phyloP scores from a whole-genome alignment of 192 early-diverging fungal genomes.

The Spinellus fusiger region DNA sequence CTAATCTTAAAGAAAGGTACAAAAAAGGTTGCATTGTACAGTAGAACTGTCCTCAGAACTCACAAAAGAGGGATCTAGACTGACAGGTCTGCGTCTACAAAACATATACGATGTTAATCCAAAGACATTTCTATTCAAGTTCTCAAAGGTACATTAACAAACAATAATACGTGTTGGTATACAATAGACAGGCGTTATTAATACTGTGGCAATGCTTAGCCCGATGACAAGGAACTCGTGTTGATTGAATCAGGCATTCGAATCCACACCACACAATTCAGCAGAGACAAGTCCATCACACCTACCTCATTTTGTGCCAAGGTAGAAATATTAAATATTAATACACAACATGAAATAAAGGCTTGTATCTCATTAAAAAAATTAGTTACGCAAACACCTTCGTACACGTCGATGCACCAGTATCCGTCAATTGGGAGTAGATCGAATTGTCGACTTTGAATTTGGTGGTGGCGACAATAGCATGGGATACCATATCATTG shows the following conservation, averaged over 20 bases:
- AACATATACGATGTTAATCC: slow-evolving; percentile 94
- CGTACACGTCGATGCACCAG: slow-evolving; percentile 70
- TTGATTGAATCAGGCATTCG: slow-evolving; percentile 92
- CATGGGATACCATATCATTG: slow-evolving; percentile 60
- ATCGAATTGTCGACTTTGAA: slow-evolving; percentile 89
- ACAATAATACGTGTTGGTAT: neutral
- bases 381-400: slow-evolving; percentile 84
- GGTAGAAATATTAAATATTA: slow-evolving; percentile 19
- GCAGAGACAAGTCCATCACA: slow-evolving; percentile 78
- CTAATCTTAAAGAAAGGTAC: slow-evolving; percentile 62
- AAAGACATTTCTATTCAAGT: slow-evolving; percentile 90
- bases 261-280: slow-evolving; percentile 85
- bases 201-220: slow-evolving; percentile 20
- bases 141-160: slow-evolving; percentile 73
- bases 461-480: slow-evolving; percentile 69
- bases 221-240: slow-evolving; percentile 83
- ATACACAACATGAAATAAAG: neutral
- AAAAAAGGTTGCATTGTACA: too few species aligned
- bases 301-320: slow-evolving; percentile 88
- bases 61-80: too few species aligned
- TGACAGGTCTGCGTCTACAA: slow-evolving; percentile 84
- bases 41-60: too few species aligned
- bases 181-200: neutral
- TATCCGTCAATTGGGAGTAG: slow-evolving; percentile 81
- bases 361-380: neutral